phyloP scores from a whole-genome alignment of 2,329 filamentous ascomycete genomes.

The Pseudogymnoascus sp. region DNA sequence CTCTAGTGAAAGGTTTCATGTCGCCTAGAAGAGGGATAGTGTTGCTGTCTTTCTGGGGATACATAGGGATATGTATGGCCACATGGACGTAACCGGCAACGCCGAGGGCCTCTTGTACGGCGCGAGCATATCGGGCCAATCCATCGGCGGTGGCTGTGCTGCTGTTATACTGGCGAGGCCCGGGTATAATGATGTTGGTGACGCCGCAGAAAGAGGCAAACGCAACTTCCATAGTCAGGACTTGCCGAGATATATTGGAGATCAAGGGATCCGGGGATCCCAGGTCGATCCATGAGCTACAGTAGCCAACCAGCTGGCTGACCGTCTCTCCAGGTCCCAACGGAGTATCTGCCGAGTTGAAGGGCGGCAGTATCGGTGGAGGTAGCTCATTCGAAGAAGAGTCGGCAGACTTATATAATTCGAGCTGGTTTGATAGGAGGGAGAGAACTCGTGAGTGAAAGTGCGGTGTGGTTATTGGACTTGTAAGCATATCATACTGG shows the following conservation, averaged over 20 bases:
- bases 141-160: conserved; percentile 43
- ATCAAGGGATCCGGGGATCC: conserved; percentile 76
- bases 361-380: conserved; percentile 55
- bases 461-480: conserved; percentile 66
- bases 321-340: conserved; percentile 63
- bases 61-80: conserved; percentile 77
- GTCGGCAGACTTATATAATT: conserved; percentile 38
- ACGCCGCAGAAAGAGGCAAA: conserved; percentile 95
- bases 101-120: conserved; percentile 71
- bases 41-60: conserved; percentile 56
- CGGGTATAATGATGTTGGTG: conserved; percentile 73
- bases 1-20: conserved; percentile 25
- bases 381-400: conserved; percentile 35
- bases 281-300: conserved; percentile 91
- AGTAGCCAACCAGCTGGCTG: conserved; percentile 67
- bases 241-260: conserved; percentile 79
- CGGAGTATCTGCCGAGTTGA: conserved; percentile 74
- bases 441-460: conserved; percentile 64
- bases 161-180: conserved; percentile 61
- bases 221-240: conserved; percentile 82
- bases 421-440: conserved; percentile 49
- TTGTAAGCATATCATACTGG: conserved; percentile 74
- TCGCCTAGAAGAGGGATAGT: conserved; percentile 32
- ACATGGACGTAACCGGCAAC: conserved; percentile 72
- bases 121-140: conserved; percentile 71